phyloP scores from a whole-genome alignment of 2,329 filamentous ascomycete genomes.

The Mollisiaceae sp. region DNA sequence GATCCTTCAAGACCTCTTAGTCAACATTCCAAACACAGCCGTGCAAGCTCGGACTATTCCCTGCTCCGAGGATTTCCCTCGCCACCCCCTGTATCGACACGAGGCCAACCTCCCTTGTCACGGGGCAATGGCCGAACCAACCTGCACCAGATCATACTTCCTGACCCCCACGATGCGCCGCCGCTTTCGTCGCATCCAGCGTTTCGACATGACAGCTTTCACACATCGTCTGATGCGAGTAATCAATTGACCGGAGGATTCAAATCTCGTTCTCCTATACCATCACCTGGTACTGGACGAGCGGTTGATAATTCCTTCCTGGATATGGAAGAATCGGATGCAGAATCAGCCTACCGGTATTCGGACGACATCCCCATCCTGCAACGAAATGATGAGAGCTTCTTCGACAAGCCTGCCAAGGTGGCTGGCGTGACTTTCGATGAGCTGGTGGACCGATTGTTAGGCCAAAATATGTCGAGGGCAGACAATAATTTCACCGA shows the following conservation, averaged over 20 bases:
- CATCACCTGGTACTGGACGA: slow-evolving; percentile 29
- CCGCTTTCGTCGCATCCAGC: slow-evolving; percentile 41
- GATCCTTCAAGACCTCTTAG: slow-evolving; percentile 60
- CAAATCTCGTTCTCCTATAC: slow-evolving; percentile 31
- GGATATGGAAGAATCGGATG: slow-evolving; percentile 67
- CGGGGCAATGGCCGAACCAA: slow-evolving; percentile 42
- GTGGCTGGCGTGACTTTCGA: slow-evolving; percentile 63
- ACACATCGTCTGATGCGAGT: slow-evolving; percentile 30
- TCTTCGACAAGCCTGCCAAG: slow-evolving; percentile 59
- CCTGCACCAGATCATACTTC: slow-evolving; percentile 37
- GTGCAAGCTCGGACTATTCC: slow-evolving; percentile 74
- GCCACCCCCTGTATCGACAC: slow-evolving; percentile 46
- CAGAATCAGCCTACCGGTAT: slow-evolving; percentile 66
- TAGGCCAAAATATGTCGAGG: slow-evolving; percentile 81
- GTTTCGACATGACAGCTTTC: slow-evolving; percentile 37
- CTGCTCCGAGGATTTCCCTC: slow-evolving; percentile 59
- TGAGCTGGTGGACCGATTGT: slow-evolving; percentile 84
- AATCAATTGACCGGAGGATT: slow-evolving; percentile 21
- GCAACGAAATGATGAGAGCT: slow-evolving; percentile 68
- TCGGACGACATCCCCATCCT: slow-evolving; percentile 72
- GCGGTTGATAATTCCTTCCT: slow-evolving; percentile 36
- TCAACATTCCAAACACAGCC: slow-evolving; percentile 69
- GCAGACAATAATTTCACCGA: slow-evolving; percentile 88
- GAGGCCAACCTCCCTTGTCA: slow-evolving; percentile 39
- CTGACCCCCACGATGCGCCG: slow-evolving; percentile 39